Conservation (phyloP, 768 basidiomycete genomes). For the Suillus brevipes region DNA sequence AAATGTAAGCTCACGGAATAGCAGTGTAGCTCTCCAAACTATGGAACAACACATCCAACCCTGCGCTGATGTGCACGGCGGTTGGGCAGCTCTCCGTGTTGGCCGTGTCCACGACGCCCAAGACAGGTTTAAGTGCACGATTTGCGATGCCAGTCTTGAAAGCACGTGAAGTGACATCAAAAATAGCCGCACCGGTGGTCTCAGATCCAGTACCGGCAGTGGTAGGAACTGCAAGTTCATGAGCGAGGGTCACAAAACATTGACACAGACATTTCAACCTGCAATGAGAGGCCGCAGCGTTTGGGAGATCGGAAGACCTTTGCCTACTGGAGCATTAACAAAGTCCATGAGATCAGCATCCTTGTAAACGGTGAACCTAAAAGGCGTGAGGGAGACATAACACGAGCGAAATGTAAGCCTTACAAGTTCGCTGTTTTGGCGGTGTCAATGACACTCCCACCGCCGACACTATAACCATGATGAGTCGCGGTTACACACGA, state of each 20-base stretch:
- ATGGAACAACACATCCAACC: slow-evolving; percentile 94
- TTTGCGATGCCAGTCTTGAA: slow-evolving; percentile 98
- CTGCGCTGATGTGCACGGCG: slow-evolving; percentile 93
- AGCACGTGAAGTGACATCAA: slow-evolving; percentile 86
- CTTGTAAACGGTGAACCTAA: slow-evolving; percentile 85
- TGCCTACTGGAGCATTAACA: slow-evolving; percentile 94
- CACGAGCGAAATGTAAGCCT: slow-evolving; percentile 14
- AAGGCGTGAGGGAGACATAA: slow-evolving; percentile 8
- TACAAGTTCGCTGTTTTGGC: slow-evolving; percentile 93
- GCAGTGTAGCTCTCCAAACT: slow-evolving; percentile 94
- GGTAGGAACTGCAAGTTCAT: slow-evolving; percentile 51
- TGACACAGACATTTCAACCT: slow-evolving; percentile 36
- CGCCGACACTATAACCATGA: slow-evolving; percentile 62
- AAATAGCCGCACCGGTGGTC: slow-evolving; percentile 92
- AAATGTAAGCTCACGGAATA: slow-evolving; percentile 64
- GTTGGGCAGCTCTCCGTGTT: slow-evolving; percentile 92
- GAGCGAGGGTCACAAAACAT: neutral
- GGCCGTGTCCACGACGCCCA: slow-evolving; percentile 85
- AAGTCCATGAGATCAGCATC: slow-evolving; percentile 94
- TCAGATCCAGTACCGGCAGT: slow-evolving; percentile 91
- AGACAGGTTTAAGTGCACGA: slow-evolving; percentile 84
- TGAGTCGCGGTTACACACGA: slow-evolving; percentile 4
- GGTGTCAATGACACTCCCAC: slow-evolving; percentile 95
- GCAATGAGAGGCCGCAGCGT: slow-evolving; percentile 83
- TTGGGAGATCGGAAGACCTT: slow-evolving; percentile 80